Evolutionary conservation across 306 rosid species (phyloP), one percentile per base, ranked within the genome.

Genomic region (Albizia julibrissin): DNA sequence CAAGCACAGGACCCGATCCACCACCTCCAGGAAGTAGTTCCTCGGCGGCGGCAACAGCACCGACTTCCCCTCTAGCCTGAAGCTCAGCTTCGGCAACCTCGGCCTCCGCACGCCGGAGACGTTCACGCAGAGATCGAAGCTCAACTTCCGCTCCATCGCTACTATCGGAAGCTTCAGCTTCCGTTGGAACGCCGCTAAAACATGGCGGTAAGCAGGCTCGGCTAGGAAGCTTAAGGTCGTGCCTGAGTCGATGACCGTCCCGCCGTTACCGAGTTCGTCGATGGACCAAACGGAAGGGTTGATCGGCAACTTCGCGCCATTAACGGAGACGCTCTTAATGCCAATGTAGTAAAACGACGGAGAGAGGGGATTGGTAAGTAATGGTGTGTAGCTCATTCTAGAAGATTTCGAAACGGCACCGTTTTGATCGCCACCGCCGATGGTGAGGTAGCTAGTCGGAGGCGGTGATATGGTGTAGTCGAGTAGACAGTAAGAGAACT

Each of bases 381-480:
- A 72, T 0, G 91, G 94, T 14, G 98, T 91, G 87, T 70, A 93
- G 72, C 82, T 77, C 64, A 91, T 85, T 67, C 8, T 80, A 0
- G 37, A 16, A 13, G 58, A 11, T 15, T 8, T 43, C 0, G 76
- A 77, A 52, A 80, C 84, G 78, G 12, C 81, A 69, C 47, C 85
- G 87, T 61, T 75, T 1, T 16, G 5, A n/a, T 47, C 13, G 21
- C 42, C 72, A 2, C 96, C 78, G 3, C 98, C 98, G 74, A 93
- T 87, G 26, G 88, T 82, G 33, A 93, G 88, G 77, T 84, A 93
- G 21, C 98, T 93, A 4, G 83, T 87, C 44, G 96, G 94, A 2
- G 96, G 91, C 29, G 98, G 98, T 26, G 93, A 87, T 3, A 90
- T 76, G 13, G 94, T 90, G 85, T 90, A 93, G 77, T 93, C 97